phyloP scores from a whole-genome alignment of 2,329 filamentous ascomycete genomes.

The Penicillium sumatraense region DNA sequence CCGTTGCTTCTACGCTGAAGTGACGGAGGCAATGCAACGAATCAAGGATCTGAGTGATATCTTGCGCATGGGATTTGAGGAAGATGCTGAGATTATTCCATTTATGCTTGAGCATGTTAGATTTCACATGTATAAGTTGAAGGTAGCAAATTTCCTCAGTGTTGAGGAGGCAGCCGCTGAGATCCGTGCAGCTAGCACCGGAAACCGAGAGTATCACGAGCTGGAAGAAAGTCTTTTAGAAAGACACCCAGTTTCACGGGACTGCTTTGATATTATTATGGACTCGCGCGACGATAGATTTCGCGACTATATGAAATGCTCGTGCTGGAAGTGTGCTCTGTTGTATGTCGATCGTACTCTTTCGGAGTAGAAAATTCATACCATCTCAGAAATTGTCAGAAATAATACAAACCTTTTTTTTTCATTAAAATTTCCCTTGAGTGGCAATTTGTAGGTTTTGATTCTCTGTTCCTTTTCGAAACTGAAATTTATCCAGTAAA shows the following conservation, averaged over 20 bases:
- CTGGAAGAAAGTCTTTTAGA: background rate
- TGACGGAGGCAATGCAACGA: background rate
- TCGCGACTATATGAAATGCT: background rate
- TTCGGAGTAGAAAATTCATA: background rate
- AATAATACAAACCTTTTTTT: no score
- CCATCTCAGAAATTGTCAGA: no score
- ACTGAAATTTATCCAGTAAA: no score
- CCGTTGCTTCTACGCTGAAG: background rate
- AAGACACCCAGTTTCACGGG: background rate
- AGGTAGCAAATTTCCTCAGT: background rate
- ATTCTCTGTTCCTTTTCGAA: no score
- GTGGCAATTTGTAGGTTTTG: no score
- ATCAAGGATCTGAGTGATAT: background rate
- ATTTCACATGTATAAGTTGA: background rate
- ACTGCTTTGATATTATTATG: background rate
- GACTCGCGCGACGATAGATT: background rate
- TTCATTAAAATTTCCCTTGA: no score
- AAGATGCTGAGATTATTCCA: background rate
- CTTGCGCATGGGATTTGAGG: background rate
- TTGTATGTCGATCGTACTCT: background rate
- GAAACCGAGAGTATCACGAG: background rate
- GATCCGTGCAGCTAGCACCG: background rate
- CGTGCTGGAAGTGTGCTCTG: background rate
- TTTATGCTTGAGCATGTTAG: background rate
- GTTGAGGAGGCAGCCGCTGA: background rate